Conservation (phyloP, 2,329 filamentous ascomycete genomes). For the Thielaviopsis euricoi region DNA sequence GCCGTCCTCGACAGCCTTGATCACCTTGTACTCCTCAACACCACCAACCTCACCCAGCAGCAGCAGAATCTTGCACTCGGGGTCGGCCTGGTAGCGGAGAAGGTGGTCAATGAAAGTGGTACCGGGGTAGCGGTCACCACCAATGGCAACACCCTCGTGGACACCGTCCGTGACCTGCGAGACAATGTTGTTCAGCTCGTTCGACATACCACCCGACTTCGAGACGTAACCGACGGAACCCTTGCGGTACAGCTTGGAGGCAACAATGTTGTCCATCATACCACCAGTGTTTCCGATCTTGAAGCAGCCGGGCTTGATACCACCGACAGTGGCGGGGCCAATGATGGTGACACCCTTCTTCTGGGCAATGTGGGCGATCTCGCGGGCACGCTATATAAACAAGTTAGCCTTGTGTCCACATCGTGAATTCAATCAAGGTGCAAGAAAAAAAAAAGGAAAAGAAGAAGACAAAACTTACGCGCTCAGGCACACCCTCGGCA, state of each 20-base stretch:
- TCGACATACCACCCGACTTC: conserved; percentile 99
- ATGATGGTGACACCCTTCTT: conserved; percentile 99
- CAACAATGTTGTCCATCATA: conserved; percentile 99
- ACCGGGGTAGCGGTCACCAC: conserved; percentile 95
- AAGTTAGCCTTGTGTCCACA: neutral
- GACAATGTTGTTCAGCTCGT: conserved; percentile 99
- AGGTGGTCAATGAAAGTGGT: conserved; percentile 99
- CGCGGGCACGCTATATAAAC: conserved; percentile 62
- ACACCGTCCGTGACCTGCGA: conserved; percentile 93
- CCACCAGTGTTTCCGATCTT: conserved; percentile 99
- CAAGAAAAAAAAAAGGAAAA: neutral
- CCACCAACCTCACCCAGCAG: conserved; percentile 96
- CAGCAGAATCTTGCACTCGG: conserved; percentile 92
- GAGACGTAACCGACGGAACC: conserved; percentile 98
- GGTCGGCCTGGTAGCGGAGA: conserved; percentile 89
- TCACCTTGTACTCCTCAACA: conserved; percentile 99
- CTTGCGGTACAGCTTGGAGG: conserved; percentile 98
- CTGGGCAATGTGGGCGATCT: conserved; percentile 90
- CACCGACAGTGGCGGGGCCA: conserved; percentile 92
- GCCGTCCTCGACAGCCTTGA: conserved; percentile 90
- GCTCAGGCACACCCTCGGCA: conserved; percentile 95
- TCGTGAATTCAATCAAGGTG: neutral
- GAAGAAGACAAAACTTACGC: conserved; percentile 41
- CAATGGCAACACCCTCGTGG: conserved; percentile 97
- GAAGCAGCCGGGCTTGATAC: conserved; percentile 98